phyloP scores from a whole-genome alignment of 1,284 basidiomycete species.

The Phylloporus sp. region DNA sequence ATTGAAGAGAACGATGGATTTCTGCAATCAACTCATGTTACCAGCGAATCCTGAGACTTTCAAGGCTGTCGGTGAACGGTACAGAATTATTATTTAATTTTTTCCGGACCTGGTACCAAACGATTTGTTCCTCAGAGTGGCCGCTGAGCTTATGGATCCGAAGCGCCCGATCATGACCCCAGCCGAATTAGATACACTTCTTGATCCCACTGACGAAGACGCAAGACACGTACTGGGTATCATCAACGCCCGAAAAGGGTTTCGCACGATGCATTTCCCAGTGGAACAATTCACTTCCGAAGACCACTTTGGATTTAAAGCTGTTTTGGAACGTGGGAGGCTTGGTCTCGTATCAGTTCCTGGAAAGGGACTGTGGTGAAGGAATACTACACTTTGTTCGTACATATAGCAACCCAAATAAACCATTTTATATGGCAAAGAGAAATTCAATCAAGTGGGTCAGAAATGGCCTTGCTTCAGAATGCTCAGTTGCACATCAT shows the following conservation, averaged over 20 bases:
- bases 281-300: conserved; percentile 13
- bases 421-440: too few relatives aligned
- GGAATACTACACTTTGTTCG: too few relatives aligned
- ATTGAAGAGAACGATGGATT: conserved; percentile 37
- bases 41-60: not conserved
- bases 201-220: conserved; percentile 28
- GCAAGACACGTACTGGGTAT: conserved; percentile 26
- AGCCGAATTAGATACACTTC: conserved; percentile 9
- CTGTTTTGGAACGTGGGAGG: conserved; percentile 10
- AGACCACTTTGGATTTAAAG: conserved; percentile 18
- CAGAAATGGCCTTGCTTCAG: too few relatives aligned
- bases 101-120: not conserved
- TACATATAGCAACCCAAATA: too few relatives aligned
- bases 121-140: conserved; percentile 8
- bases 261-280: conserved; percentile 31
- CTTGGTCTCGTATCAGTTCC: conserved; percentile 10
- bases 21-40: conserved; percentile 16
- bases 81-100: not conserved
- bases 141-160: conserved; percentile 18
- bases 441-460: too few relatives aligned
- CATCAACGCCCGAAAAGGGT: conserved; percentile 35
- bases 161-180: conserved; percentile 22
- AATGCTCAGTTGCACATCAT: too few relatives aligned
- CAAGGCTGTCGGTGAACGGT: not conserved
- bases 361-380: too few relatives aligned